Percentiles rank a stretch among this genome's conserved stretches.
Conservation (phyloP, 768 basidiomycete genomes). For the Lyophyllum shimeji region DNA sequence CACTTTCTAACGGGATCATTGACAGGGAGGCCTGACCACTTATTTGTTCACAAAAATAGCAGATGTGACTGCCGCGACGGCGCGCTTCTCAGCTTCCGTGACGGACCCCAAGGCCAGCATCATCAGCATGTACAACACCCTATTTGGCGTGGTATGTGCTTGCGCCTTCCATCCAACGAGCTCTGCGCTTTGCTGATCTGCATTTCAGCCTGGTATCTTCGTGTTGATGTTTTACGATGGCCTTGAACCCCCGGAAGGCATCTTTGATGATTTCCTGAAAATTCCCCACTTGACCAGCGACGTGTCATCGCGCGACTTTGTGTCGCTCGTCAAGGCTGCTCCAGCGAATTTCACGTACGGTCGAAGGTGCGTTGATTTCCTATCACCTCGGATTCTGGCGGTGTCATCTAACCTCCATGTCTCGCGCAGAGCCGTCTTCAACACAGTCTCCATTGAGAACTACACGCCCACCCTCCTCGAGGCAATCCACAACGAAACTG, state of each 20-base stretch:
- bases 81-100: slow-evolving; percentile 37
- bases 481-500: slow-evolving; percentile 43
- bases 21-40: slow-evolving; percentile 50
- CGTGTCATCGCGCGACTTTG: slow-evolving; percentile 38
- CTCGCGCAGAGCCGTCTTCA: slow-evolving; percentile 29
- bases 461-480: slow-evolving; percentile 38
- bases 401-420: slow-evolving; percentile 42
- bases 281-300: slow-evolving; percentile 40
- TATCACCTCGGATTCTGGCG: not conserved
- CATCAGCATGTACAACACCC: slow-evolving; percentile 44
- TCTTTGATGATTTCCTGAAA: slow-evolving; percentile 51
- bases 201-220: slow-evolving; percentile 16
- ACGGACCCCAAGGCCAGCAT: slow-evolving; percentile 53
- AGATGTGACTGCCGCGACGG: slow-evolving; percentile 33
- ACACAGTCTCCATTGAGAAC: slow-evolving; percentile 42
- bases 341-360: slow-evolving; percentile 34
- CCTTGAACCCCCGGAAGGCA: slow-evolving; percentile 45
- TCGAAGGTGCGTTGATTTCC: slow-evolving; percentile 16
- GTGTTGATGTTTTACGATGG: slow-evolving; percentile 58
- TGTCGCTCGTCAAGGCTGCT: slow-evolving; percentile 36
- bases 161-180: not conserved
- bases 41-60: slow-evolving; percentile 22
- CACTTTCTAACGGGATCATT: not conserved
- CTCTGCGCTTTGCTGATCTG: not conserved
- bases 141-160: slow-evolving; percentile 32